These are phyloP conservation scores for Brassica carinata DNA, from an alignment of 345 rosid species.

Conservation along the genomic window DNA sequence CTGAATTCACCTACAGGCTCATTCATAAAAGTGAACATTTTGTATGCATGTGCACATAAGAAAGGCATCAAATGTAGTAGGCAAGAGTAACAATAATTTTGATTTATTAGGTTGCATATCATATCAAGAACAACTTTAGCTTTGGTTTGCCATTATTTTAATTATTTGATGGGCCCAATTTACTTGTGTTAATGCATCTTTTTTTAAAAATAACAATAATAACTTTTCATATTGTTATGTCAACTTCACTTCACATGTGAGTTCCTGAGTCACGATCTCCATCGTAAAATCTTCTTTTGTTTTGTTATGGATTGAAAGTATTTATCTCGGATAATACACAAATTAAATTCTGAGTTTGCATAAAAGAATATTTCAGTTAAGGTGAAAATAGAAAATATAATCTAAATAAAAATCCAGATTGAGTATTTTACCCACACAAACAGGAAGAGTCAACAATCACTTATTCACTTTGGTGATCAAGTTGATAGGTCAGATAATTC, in stretches of 20 bases:
- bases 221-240: constrained; percentile 14
- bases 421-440: constrained; percentile 13
- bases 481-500: constrained; percentile 8
- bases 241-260: constrained; percentile 41
- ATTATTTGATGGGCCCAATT: constrained; percentile 25
- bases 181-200: background rate
- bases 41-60: background rate
- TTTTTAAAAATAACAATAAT: background rate
- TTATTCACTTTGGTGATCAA: constrained; percentile 16
- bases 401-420: background rate
- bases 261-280: constrained; percentile 30
- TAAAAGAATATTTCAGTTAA: background rate
- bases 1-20: background rate
- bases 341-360: background rate
- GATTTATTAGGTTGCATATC: constrained; percentile 27
- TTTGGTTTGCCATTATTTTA: background rate
- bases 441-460: background rate
- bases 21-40: constrained; percentile 7
- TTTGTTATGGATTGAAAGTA: background rate
- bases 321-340: background rate
- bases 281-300: constrained; percentile 31
- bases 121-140: constrained; percentile 29
- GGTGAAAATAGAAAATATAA: background rate
- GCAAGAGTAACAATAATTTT: constrained; percentile 9
- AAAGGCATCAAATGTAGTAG: background rate